These are phyloP conservation scores for Penstemon eatonii DNA, from an alignment of 257 asterid genomes.

Conservation along the genomic window DNA sequence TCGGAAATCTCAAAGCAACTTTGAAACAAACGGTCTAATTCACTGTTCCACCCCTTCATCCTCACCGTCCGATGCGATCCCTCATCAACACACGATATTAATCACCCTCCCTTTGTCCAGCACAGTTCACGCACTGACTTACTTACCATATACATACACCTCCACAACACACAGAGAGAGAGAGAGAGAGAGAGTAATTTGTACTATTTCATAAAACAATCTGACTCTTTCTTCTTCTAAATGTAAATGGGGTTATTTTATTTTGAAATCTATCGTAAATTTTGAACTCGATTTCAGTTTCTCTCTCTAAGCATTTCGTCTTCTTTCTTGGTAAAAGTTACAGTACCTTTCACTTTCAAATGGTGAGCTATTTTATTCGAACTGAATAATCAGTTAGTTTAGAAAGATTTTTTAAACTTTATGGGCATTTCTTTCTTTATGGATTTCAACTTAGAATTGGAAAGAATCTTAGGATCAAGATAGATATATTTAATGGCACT, in stretches of 20 bases:
- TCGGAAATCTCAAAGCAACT: conserved; percentile 30
- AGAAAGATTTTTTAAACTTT: no score
- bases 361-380: conserved; percentile 11
- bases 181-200: conserved; percentile 22
- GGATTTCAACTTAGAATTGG: no score
- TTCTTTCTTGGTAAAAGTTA: conserved; percentile 28
- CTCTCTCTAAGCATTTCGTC: conserved; percentile 34
- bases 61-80: conserved; percentile 37
- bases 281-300: conserved; percentile 27
- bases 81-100: conserved; percentile 21
- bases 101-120: conserved; percentile 3
- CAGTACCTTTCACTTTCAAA: conserved; percentile 22
- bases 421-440: no score
- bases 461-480: no score
- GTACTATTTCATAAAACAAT: no score
- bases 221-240: conserved; percentile 46
- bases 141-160: no score
- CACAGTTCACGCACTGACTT: no score
- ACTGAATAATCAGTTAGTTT: no score
- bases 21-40: conserved; percentile 74
- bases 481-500: conserved; percentile 20
- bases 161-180: no score
- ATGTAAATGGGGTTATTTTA: no score
- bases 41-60: conserved; percentile 39
- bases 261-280: conserved; percentile 45